Percentiles rank a stretch among this genome's conserved stretches.
These are phyloP conservation scores for Scytalidium lignicola DNA, from an alignment of 2,329 filamentous ascomycete genomes.

Conservation along the genomic window DNA sequence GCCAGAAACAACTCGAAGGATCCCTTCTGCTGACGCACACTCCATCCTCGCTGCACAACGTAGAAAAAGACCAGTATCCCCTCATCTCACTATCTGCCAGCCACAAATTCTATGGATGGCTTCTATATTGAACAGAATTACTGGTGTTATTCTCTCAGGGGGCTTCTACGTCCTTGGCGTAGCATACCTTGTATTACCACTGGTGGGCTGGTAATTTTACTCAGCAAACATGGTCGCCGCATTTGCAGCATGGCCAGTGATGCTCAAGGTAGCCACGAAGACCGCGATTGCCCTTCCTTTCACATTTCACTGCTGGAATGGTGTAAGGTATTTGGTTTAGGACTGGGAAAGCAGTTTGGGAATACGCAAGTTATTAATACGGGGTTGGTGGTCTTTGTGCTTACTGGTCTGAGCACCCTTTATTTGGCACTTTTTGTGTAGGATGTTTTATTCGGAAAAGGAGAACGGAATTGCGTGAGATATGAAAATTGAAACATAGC, in stretches of 20 bases:
- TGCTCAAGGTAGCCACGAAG: constrained; percentile 56
- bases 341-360: constrained; percentile 59
- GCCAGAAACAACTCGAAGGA: too few relatives aligned
- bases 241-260: too few relatives aligned
- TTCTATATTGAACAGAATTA: constrained; percentile 58
- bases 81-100: constrained; percentile 66
- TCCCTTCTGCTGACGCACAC: constrained; percentile 35
- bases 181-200: constrained; percentile 60
- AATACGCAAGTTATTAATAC: constrained; percentile 61
- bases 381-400: constrained; percentile 57
- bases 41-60: constrained; percentile 64
- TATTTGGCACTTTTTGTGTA: constrained; percentile 20
- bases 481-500: neutral
- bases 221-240: too few relatives aligned
- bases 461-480: neutral
- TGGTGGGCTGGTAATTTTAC: constrained; percentile 61
- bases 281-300: constrained; percentile 56
- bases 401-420: constrained; percentile 44
- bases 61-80: constrained; percentile 60
- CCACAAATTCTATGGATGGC: constrained; percentile 66
- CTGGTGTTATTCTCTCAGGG: constrained; percentile 54
- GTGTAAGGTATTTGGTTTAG: constrained; percentile 68
- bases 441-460: neutral
- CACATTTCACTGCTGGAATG: constrained; percentile 63
- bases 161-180: constrained; percentile 62